Evolutionary conservation across 306 rosid genomes (phyloP).

Genomic region (Purshia tridentata): DNA sequence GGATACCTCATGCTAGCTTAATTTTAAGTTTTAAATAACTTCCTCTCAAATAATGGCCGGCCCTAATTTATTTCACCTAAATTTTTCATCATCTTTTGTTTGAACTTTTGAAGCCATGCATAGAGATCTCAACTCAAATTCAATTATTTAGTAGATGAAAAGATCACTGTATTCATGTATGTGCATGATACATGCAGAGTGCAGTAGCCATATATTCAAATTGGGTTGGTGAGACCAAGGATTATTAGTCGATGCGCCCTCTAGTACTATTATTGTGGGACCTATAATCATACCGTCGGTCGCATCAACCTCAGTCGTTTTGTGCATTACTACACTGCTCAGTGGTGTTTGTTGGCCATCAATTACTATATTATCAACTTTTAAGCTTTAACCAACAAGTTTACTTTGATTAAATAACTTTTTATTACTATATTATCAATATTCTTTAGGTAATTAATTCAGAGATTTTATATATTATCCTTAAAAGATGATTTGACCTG

Average conservation of each 20-base stretch:
- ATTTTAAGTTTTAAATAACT: no score
- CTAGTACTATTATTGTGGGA: constrained; percentile 2
- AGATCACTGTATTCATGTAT: background rate
- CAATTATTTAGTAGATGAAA: background rate
- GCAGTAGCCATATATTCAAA: background rate
- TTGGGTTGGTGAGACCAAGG: background rate
- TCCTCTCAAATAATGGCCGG: no score
- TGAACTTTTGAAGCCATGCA: background rate
- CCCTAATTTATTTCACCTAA: background rate
- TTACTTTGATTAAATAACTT: no score
- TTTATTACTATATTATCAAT: no score
- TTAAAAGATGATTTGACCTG: background rate
- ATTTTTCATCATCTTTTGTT: background rate
- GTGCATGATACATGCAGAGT: background rate
- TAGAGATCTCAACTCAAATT: background rate
- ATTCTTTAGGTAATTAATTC: no score
- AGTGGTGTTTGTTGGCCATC: constrained; percentile 8
- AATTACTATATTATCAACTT: no score
- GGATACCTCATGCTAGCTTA: no score
- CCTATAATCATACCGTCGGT: background rate
- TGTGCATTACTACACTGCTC: background rate
- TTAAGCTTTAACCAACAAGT: background rate
- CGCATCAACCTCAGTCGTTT: background rate
- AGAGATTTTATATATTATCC: no score
- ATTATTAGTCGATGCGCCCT: no score